Conservation (phyloP, 1,284 basidiomycete genomes). For the Sutorius eximius region DNA sequence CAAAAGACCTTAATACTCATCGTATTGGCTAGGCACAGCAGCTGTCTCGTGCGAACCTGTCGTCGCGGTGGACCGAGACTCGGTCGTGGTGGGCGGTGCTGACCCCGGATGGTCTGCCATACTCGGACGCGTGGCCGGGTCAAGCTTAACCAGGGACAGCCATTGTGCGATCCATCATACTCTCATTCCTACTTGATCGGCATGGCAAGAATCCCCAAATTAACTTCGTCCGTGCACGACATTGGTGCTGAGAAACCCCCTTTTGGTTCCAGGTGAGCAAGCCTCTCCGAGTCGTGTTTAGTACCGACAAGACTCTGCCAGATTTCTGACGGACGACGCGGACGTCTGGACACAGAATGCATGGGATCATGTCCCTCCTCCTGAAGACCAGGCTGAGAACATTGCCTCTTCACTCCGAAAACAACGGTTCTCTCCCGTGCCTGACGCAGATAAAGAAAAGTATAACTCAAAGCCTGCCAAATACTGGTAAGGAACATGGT, state of each 20-base stretch:
- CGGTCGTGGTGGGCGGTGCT: neutral
- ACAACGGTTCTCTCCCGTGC: conserved; percentile 70
- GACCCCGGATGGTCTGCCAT: neutral
- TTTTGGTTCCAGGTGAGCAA: conserved; percentile 64
- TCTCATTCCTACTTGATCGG: neutral
- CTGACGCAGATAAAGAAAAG: conserved; percentile 61
- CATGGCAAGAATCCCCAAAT: conserved; percentile 31
- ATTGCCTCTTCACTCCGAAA: conserved; percentile 68
- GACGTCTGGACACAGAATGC: conserved; percentile 79
- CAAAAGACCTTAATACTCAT: too few species aligned
- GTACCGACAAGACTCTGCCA: conserved; percentile 22
- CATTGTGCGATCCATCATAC: neutral
- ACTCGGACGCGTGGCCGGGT: neutral
- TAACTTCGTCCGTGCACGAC: conserved; percentile 66
- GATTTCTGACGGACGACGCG: conserved; percentile 61
- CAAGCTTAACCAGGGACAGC: conserved; percentile 1
- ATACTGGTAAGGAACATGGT: conserved; percentile 53
- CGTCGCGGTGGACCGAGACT: neutral
- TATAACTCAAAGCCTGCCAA: conserved; percentile 75
- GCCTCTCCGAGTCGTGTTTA: neutral
- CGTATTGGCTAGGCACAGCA: neutral
- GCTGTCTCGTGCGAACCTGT: neutral
- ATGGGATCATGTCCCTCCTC: conserved; percentile 89
- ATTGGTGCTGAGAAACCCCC: conserved; percentile 57
- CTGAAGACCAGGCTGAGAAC: conserved; percentile 69